Base-by-base conservation (phyloP, 352 stramenopile genomes). In the Phytopythium delawarense region DNA sequence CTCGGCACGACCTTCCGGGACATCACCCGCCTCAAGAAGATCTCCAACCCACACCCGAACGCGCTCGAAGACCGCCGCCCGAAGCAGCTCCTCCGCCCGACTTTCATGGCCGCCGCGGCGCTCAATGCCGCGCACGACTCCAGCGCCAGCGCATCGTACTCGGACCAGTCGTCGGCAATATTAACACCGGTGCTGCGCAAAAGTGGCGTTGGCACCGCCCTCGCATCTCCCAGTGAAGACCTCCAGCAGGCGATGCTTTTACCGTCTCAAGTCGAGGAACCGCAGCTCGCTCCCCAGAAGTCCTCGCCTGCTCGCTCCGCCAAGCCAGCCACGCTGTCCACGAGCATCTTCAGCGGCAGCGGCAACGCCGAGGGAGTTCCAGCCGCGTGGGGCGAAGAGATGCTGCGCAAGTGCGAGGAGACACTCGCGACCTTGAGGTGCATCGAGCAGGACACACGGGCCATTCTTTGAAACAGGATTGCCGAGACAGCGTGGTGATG, bases 1-100 rank as follows among this genome's bases (percentile, higher is more conserved):
- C 66, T 91, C 32, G 81, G 76, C 13, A 69, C 71, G 5, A 84
- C 75, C 23, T 81, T 89, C 32, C 60, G 76, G 35, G 74, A 89
- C 49, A 86, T 89, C 69, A 70, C 71, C 7, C 65, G 69, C 0
- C 59, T 91, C 4, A 89, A 88, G 53, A 83, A 77, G 63, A 63
- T 86, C 50, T 80, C 75, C 64, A 75, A 74, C 45, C 69, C 63
- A 30, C 71, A 67, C 55, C 62, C 46, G 23, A 70, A 67, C 2
- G 39, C 75, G 1, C 32, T 74, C 7, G 55, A 69, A 13, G 63
- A 70, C 18, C 63, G 60, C 4, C 54, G 68, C 7, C 69, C 55
- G 8, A 58, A 60, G 7, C n/a, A 60, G 11, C n/a, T 23, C 7
- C 23, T 54, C 3, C 59, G 50, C 28, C 5, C 44, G 15, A 12